Percentiles rank a stretch among this genome's conserved stretches.
Conservation (phyloP, 2,329 filamentous ascomycete genomes). For the Neurospora sp. region DNA sequence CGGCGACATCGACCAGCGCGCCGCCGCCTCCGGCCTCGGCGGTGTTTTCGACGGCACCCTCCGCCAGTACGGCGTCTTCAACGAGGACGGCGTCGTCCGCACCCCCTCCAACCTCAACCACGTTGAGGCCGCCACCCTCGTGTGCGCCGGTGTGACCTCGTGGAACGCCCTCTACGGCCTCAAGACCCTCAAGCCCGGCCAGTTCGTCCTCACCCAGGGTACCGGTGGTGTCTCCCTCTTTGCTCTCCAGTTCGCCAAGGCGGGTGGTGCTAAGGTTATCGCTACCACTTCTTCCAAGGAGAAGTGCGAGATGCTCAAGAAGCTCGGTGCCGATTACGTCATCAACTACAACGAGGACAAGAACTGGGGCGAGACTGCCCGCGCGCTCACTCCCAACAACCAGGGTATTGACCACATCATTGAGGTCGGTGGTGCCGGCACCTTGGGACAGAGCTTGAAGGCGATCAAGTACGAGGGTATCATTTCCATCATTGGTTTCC, state of each 20-base stretch:
- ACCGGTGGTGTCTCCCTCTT: constrained; percentile 61
- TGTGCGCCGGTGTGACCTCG: constrained; percentile 51
- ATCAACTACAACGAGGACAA: constrained; percentile 45
- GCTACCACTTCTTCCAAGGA: constrained; percentile 42
- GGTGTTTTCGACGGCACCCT: constrained; percentile 59
- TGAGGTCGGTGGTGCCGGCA: constrained; percentile 45
- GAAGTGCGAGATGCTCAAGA: constrained; percentile 39
- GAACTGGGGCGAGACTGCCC: constrained; percentile 45
- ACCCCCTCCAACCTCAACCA: constrained; percentile 46
- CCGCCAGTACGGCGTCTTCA: constrained; percentile 57
- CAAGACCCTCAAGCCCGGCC: constrained; percentile 40
- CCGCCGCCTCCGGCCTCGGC: constrained; percentile 49
- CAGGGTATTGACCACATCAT: constrained; percentile 43
- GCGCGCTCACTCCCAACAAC: constrained; percentile 34
- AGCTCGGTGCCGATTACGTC: constrained; percentile 44
- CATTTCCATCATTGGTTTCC: constrained; percentile 31
- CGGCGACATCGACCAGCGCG: constrained; percentile 28
- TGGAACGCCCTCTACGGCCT: constrained; percentile 59
- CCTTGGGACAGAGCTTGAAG: constrained; percentile 31
- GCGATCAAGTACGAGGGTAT: constrained; percentile 24
- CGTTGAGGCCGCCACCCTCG: constrained; percentile 45
- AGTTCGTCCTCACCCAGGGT: constrained; percentile 57
- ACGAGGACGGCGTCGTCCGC: constrained; percentile 57
- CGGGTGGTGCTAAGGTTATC: constrained; percentile 45
- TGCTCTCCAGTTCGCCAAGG: constrained; percentile 43